Evolutionary conservation across 75 land plant species (phyloP).

Genomic region (Azolla pinnata): DNA sequence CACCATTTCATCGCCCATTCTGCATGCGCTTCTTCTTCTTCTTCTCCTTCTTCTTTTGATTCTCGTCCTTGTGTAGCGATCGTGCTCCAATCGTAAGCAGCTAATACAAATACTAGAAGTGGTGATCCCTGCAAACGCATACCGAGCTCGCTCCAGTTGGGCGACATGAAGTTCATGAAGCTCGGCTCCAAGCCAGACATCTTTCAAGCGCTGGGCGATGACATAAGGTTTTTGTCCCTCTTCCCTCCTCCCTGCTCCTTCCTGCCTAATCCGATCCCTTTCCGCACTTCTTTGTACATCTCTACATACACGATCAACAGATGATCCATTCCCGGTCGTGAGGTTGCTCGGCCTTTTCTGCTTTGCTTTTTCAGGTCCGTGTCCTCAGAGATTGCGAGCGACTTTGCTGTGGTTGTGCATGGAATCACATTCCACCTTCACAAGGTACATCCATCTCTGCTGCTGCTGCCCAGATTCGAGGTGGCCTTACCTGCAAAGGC

Average conservation of each 20-base stretch:
- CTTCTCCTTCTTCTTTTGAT: too few species aligned
- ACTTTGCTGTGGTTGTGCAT: slow-evolving; percentile 43
- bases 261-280: not conserved
- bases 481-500: too few species aligned
- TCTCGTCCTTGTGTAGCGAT: too few species aligned
- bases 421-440: slow-evolving; percentile 48
- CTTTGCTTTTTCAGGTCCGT: slow-evolving; percentile 41
- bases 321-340: too few species aligned
- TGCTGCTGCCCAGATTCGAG: too few species aligned
- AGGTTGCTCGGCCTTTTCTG: too few species aligned
- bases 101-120: too few species aligned
- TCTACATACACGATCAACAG: not conserved
- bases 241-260: not conserved
- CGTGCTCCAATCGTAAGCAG: too few species aligned
- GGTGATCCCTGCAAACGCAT: too few species aligned
- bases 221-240: slow-evolving; percentile 38
- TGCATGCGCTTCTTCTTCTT: too few species aligned
- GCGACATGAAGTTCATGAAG: slow-evolving; percentile 83
- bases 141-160: not conserved
- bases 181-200: slow-evolving; percentile 71
- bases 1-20: too few species aligned
- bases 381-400: slow-evolving; percentile 47
- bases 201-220: slow-evolving; percentile 51
- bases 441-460: too few species aligned
- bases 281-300: not conserved